Evolutionary conservation across 495 filamentous ascomycete genomes (phyloP).

Genomic region (Aspergillus cristatus): DNA sequence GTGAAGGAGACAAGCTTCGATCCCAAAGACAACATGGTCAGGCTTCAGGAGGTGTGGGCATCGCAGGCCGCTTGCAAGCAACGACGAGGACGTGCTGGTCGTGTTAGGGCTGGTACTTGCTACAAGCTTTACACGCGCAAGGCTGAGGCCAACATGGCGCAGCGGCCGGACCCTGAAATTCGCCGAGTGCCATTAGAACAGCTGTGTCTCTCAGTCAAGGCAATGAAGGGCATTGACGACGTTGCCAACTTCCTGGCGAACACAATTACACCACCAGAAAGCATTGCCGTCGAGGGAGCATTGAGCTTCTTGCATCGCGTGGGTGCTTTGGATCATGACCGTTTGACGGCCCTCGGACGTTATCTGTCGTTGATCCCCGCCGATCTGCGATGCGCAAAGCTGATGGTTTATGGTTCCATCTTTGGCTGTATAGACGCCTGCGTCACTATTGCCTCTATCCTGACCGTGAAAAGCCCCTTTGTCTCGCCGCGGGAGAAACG

Average conservation of each 20-base stretch:
- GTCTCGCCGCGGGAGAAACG: conserved; percentile 70
- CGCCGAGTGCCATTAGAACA: conserved; percentile 88
- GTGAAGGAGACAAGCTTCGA: conserved; percentile 97
- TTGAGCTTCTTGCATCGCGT: conserved; percentile 69
- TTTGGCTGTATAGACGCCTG: conserved; percentile 86
- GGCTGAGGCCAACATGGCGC: conserved; percentile 78
- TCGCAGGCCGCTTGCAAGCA: conserved; percentile 93
- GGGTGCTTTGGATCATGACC: conserved; percentile 76
- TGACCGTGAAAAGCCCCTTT: conserved; percentile 80
- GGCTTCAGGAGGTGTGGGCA: conserved; percentile 90
- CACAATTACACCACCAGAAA: conserved; percentile 81
- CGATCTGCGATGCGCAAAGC: conserved; percentile 84
- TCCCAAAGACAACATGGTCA: conserved; percentile 85
- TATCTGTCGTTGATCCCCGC: conserved; percentile 93
- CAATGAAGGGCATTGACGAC: conserved; percentile 78
- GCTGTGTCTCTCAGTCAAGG: conserved; percentile 83
- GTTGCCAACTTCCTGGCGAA: conserved; percentile 72
- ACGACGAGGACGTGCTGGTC: conserved; percentile 86
- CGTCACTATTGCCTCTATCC: conserved; percentile 81
- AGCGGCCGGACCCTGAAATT: conserved; percentile 88
- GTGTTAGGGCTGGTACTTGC: conserved; percentile 83
- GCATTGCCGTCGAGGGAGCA: conserved; percentile 74
- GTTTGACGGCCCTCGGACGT: conserved; percentile 80
- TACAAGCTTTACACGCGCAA: conserved; percentile 91
- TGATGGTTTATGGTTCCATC: conserved; percentile 91